Evolutionary conservation across 352 stramenopile genomes (phyloP).

Genomic region (Phytophthora megakarya): DNA sequence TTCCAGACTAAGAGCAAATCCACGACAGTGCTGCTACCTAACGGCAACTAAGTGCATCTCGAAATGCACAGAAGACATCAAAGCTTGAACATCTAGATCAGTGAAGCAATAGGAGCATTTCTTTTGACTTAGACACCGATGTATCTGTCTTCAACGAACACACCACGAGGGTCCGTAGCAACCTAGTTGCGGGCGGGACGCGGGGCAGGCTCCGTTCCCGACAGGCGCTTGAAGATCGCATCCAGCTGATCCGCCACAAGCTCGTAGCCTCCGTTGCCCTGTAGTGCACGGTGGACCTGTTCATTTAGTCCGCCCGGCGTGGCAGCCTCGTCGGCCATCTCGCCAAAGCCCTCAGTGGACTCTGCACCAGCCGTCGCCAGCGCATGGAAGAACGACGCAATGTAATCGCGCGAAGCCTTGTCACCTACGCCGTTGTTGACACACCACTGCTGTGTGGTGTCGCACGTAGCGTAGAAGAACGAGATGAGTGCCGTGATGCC

Average conservation of each 20-base stretch:
- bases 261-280: conserved; percentile 74
- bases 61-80: too few species aligned
- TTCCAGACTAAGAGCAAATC: conserved; percentile 24
- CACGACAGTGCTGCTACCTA: conserved; percentile 27
- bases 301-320: conserved; percentile 85
- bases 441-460: conserved; percentile 84
- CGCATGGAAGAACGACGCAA: conserved; percentile 85
- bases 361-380: conserved; percentile 73
- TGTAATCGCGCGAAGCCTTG: conserved; percentile 75
- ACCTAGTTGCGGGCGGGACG: conserved; percentile 49
- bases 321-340: conserved; percentile 85
- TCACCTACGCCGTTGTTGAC: conserved; percentile 87
- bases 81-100: conserved; percentile 7
- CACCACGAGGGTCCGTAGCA: conserved; percentile 7
- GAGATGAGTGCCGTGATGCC: conserved; percentile 87
- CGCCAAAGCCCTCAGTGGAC: conserved; percentile 75
- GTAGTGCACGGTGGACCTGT: conserved; percentile 78
- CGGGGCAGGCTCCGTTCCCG: conserved; percentile 61
- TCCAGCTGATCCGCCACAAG: conserved; percentile 83
- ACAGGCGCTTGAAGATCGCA: conserved; percentile 82
- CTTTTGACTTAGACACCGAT: conserved; percentile 26
- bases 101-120: conserved; percentile 31
- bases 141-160: conserved; percentile 27
- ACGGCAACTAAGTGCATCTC: conserved; percentile 34
- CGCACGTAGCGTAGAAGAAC: conserved; percentile 88